phyloP scores from a whole-genome alignment of 2,329 filamentous ascomycete species.

The Aureobasidium sp. region DNA sequence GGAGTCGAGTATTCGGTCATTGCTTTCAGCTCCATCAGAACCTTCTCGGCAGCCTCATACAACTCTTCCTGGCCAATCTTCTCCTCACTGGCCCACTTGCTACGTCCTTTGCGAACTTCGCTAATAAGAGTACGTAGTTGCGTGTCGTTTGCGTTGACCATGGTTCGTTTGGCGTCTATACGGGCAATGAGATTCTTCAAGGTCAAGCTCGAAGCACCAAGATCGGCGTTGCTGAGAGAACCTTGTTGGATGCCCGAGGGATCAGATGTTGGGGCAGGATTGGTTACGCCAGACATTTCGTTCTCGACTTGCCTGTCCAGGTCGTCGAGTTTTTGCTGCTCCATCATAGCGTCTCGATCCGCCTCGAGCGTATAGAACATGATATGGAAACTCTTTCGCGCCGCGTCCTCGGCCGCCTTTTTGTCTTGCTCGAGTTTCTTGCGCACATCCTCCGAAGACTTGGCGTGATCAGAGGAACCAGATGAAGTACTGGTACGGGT shows the following conservation, averaged over 20 bases:
- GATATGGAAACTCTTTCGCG: conserved; percentile 83
- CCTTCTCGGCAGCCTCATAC: conserved; percentile 94
- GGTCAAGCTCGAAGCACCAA: conserved; percentile 91
- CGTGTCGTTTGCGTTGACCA: conserved; percentile 85
- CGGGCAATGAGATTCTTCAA: conserved; percentile 94
- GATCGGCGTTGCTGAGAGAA: conserved; percentile 84
- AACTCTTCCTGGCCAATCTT: conserved; percentile 96
- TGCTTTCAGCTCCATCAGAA: conserved; percentile 92
- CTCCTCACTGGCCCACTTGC: conserved; percentile 98
- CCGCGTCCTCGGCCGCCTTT: conserved; percentile 81
- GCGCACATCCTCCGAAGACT: conserved; percentile 77
- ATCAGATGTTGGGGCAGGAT: conserved; percentile 28
- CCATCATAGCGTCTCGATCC: conserved; percentile 91
- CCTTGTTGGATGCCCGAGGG: conserved; percentile 60
- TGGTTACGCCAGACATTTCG: conserved; percentile 70
- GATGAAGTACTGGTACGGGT: conserved; percentile 51
- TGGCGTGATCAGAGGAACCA: conserved; percentile 47
- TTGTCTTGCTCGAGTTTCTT: conserved; percentile 91
- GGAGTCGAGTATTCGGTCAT: conserved; percentile 97
- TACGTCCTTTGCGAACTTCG: conserved; percentile 93
- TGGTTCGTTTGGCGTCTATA: conserved; percentile 86
- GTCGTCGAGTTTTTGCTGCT: conserved; percentile 94
- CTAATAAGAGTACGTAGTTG: conserved; percentile 91
- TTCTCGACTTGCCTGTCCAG: conserved; percentile 93
- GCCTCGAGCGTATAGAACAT: conserved; percentile 94